Evolutionary conservation across 2,329 filamentous ascomycete genomes (phyloP), one percentile per base, ranked within the genome.

Genomic region (Chaetothyriales sp.): DNA sequence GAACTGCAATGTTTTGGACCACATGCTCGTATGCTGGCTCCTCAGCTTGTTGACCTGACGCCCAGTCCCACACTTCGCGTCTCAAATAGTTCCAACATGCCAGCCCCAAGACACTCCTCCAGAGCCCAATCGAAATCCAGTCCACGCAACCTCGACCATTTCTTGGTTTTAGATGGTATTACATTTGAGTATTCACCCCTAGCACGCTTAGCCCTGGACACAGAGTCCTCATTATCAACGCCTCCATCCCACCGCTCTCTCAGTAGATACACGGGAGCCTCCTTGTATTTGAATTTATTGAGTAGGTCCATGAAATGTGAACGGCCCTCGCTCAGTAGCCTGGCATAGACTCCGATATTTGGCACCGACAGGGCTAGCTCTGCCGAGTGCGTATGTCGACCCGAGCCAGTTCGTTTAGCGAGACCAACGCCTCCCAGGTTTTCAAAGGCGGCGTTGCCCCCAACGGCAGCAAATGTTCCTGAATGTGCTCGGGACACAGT

Each of bases 231-330:
- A 3, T 65, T 65, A 42, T 73, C 69, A 3, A 79, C 66, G 6
- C 77, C 77, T n/a, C 79, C 79, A 53, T 82, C 75, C 79, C 79
- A 83, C 18, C 76, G 73, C 60, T 82, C 78, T 20, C 69, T 69
- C 6, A 82, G 64, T 6, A 78, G 62, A 44, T 70, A 67, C 26
- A 77, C 57, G 0, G 78, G 77, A 1, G 71, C 71, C 61, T 81
- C 77, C 18, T 51, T 57, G 43, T 69, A 68, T 56, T 72, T 73
- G 47, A 67, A 70, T 57, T 76, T 75, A 19, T 64, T 66, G 1
- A 82, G 63, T 2, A 81, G 66, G 12, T 65, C 58, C 3, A 81
- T 59, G 2, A 82, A 62, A 59, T 81, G 77, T 5, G 67, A 64
- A 5, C 79, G 73, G 12, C 75, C 75, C 25, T 73, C 67, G 18